Base-by-base conservation (phyloP, 306 rosid species). In the Cyamopsis tetragonoloba region DNA sequence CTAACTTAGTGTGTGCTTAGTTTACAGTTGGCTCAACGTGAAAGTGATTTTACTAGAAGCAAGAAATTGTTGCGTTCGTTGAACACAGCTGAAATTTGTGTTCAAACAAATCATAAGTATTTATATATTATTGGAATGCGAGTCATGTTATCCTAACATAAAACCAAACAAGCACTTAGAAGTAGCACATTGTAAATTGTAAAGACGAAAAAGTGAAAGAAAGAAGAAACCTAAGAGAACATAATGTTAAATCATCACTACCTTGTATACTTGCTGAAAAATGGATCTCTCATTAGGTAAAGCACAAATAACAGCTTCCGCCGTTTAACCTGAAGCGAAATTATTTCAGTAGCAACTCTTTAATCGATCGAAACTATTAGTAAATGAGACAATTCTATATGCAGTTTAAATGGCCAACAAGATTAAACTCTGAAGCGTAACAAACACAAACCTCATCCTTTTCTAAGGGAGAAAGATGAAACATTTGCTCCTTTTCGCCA, bases 231-330 rank as follows among this genome's bases (percentile, higher is more conserved):
- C n/a, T n/a, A n/a, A n/a, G 27, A 57, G 24, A 46, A 41, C 1
- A 62, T 41, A 71, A 64, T 35, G 27, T 58, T 49, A 76, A 44
- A 46, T 55, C 49, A 11, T 18, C 13, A 11, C 4, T 73, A 89
- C 99, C 99, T 86, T 30, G 89, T 90, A 75, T 82, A 85, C 82
- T 84, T 84, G 92, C 68, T 83, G 73, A 95, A 95, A 81, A 95
- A 90, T 14, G 99, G 99, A 80, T 95, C 97, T 82, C 97, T 86
- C 99, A 95, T 82, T 65, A 95, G 79, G 86, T 90, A 95, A 73
- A 95, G 91, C 34, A 76, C 88, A 87, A 85, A 88, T 18, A 86
- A 48, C 73, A 95, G 58, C 92, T 83, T 95, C 51, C 97, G 80
- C 51, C 85, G 84, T 68, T 75, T 88, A 74, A 82, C 79, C 99